Evolutionary conservation across 305 asterid species (phyloP).

Genomic region (Fraxinus floribunda): DNA sequence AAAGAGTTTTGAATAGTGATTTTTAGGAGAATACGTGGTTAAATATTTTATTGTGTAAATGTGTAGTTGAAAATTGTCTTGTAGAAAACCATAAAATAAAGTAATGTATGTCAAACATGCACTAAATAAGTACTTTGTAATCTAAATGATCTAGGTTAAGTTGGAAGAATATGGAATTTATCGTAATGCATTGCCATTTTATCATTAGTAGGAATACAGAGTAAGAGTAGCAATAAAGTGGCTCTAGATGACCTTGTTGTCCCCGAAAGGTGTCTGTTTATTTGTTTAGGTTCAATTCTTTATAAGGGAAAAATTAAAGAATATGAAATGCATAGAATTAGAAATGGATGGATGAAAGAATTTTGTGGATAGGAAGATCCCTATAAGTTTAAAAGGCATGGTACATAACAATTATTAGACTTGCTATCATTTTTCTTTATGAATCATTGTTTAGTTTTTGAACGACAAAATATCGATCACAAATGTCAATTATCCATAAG

Average conservation of each 20-base stretch:
- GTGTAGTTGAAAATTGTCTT: too few species aligned
- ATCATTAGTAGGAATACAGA: neutral
- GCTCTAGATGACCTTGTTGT: neutral
- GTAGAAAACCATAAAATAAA: too few species aligned
- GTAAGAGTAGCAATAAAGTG: neutral
- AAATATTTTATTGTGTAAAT: too few species aligned
- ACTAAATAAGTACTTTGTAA: neutral
- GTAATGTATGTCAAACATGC: too few species aligned
- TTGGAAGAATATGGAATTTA: neutral
- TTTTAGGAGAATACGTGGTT: too few species aligned
- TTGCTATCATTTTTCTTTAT: neutral
- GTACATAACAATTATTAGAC: neutral
- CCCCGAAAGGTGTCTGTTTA: neutral
- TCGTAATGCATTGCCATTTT: neutral
- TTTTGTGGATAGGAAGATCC: neutral
- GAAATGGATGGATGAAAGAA: neutral
- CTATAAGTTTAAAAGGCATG: neutral
- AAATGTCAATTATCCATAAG: neutral
- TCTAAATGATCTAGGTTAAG: neutral
- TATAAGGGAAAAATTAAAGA: neutral
- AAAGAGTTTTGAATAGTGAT: too few species aligned
- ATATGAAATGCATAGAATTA: too few species aligned
- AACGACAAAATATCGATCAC: neutral
- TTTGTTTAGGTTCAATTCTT: neutral
- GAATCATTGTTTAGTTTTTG: neutral